These are phyloP conservation scores for Kalanchoe fedtschenkoi DNA, from an alignment of 164 flowering plant species.

Conservation along the genomic window DNA sequence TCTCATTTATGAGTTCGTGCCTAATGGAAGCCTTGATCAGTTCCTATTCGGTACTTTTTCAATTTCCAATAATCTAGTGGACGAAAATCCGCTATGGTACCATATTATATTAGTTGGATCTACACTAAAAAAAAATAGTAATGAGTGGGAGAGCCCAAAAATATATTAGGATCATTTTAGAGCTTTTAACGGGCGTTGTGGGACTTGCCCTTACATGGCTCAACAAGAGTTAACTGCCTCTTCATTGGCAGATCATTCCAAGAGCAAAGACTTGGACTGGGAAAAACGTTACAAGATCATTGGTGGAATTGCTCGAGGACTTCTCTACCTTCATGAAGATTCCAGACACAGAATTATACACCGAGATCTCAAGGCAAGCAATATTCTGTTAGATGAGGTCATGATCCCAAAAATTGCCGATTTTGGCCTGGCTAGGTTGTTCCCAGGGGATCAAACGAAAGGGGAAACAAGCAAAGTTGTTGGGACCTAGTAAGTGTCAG, in stretches of 20 bases:
- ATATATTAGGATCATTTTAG: too few species aligned
- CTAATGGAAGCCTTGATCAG: slow-evolving; percentile 32
- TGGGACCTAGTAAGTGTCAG: not conserved
- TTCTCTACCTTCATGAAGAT: not conserved
- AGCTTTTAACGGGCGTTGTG: not conserved
- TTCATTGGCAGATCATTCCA: not conserved
- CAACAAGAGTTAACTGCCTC: too few species aligned
- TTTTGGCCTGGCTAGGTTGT: not conserved
- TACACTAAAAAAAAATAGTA: too few species aligned
- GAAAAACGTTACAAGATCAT: not conserved
- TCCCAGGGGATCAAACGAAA: not conserved
- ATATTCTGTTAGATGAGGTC: not conserved
- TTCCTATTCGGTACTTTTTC: slow-evolving; percentile 22
- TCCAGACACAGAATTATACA: not conserved
- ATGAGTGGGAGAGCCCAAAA: too few species aligned
- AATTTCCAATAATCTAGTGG: not conserved
- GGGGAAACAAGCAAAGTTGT: not conserved
- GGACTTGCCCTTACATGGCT: not conserved
- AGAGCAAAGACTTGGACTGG: not conserved
- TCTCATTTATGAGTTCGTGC: slow-evolving; percentile 27
- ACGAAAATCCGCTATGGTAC: too few species aligned
- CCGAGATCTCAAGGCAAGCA: not conserved
- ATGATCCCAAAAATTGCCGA: not conserved
- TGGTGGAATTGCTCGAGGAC: not conserved
- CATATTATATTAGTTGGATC: too few species aligned